Evolutionary conservation across 1,139 yeast genomes (phyloP), one percentile per base, ranked within the genome.

Genomic region (Sugiyamaella novakii): DNA sequence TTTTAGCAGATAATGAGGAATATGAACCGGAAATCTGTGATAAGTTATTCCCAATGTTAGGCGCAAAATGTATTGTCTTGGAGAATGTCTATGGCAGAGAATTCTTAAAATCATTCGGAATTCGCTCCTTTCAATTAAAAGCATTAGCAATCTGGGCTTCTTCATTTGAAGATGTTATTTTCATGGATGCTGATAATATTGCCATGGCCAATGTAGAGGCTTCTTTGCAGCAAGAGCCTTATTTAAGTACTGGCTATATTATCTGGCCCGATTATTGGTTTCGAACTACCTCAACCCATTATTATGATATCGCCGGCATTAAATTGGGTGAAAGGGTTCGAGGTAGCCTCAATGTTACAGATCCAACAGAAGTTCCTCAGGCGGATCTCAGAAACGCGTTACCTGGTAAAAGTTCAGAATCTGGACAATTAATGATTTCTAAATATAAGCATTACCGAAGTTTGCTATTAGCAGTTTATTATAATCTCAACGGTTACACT

Each of bases 181-280:
- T 86, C 44, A 68, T 86, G 54, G 95, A 87, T 65, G 84, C 91
- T 46, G 95, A 87, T 63, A 82, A 83, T 58, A 74, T 81, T 49
- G 87, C 89, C 1, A 75, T 81, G 1, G 75, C 74, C 58, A 67
- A 77, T 2, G 80, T 87, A 7, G 81, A 78, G 56, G 60, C 64
- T 17, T 64, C 84, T 2, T 81, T 84, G 59, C 71, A 72, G 6
- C 72, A 78, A 47, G 76, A 76, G 30, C 77, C 86, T 8, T 85
- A 75, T 66, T 64, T 66, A 37, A 60, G 72, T 14, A 67, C 74
- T 46, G 89, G 91, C 1, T 72, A 83, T 68, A 76, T 85, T 3
- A 70, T 83, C 25, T 85, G 92, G 89, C 91, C 92, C 6, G 94
- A 85, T 66, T 85, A 80, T 63, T 85, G 94, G 94, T 73, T 78